Evolutionary conservation across 192 early-diverging fungal species (phyloP), one percentile per base, ranked within the genome.

Genomic region (Coemansia sp.): DNA sequence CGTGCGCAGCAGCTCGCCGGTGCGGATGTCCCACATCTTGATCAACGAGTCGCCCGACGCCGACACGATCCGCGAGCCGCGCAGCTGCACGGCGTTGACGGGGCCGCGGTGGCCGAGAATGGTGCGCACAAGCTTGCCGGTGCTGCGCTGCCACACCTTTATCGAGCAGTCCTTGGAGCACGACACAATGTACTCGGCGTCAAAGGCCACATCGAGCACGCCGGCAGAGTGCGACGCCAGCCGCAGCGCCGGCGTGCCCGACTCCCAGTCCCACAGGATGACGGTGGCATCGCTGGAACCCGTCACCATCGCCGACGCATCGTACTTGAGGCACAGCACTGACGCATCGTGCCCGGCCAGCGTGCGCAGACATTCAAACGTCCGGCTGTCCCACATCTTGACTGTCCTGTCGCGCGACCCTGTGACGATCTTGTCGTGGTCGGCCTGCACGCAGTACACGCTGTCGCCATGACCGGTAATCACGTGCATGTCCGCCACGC

Each of bases 81-180:
- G 61, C 37, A 95, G 70, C 70, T 96, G 91, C 9, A 99, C 85
- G 15, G 95, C 93, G 72, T 99, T 98, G 19, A 99, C 97, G 1
- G 96, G 93, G n/a, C 94, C 95, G 11, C 86, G 85, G 69, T 98
- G 97, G 18, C 94, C 95, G 16, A 77, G 57, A 62, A 98, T 67
- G 1, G 86, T 91, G 16, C 86, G 84, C 53, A 92, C 49, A 12
- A 89, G 82, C 49, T 75, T 69, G 6, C 90, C 92, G 0, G 84
- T 84, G 18, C 73, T 62, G n/a, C 88, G 76, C 69, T 88, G 83
- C 95, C 97, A 99, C 15, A 97, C 85, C 67, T 91, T 90, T 50
- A 99, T 91, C 0, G 93, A 91, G 43, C 89, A 90, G 76, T 99
- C 97, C 81, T 97, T 95, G 54, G 94, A 96, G 74, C 95, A 96